phyloP scores from a whole-genome alignment of 306 rosid genomes.

The Quercus dentata region DNA sequence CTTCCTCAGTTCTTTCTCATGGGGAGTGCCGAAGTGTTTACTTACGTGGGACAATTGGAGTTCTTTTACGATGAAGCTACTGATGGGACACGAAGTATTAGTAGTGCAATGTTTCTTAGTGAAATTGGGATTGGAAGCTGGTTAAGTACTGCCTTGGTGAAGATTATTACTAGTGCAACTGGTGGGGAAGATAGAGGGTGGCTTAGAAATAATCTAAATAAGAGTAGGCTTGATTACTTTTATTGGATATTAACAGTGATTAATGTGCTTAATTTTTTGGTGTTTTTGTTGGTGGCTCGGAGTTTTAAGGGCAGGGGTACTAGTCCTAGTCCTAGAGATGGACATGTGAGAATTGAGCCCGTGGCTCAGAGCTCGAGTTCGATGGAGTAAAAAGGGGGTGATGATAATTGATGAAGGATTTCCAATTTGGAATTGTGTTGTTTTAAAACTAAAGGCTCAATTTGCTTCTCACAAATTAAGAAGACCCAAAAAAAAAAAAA shows the following conservation, averaged over 20 bases:
- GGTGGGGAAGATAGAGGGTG: constrained; percentile 48
- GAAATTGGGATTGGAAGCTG: constrained; percentile 60
- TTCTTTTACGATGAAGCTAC: constrained; percentile 67
- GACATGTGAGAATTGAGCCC: constrained; percentile 13
- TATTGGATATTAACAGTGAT: constrained; percentile 48
- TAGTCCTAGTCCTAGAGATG: background rate
- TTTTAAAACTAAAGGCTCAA: background rate
- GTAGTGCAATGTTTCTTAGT: constrained; percentile 49
- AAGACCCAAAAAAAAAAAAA: no score
- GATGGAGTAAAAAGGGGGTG: background rate
- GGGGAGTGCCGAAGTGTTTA: constrained; percentile 57
- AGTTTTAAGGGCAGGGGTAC: constrained; percentile 24
- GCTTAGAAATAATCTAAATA: constrained; percentile 41
- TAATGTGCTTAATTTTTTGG: constrained; percentile 36
- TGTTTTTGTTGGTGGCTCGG: constrained; percentile 32
- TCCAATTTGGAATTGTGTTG: background rate
- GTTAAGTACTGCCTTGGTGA: constrained; percentile 46
- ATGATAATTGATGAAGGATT: background rate
- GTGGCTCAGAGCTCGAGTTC: background rate
- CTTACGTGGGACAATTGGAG: constrained; percentile 69
- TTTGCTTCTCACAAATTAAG: no score
- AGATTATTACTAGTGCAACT: constrained; percentile 19
- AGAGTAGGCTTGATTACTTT: constrained; percentile 42
- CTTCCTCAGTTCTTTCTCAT: constrained; percentile 56
- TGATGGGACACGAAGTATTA: constrained; percentile 56